phyloP scores from a whole-genome alignment of 805 yeast species.

The Naumovozyma baii region DNA sequence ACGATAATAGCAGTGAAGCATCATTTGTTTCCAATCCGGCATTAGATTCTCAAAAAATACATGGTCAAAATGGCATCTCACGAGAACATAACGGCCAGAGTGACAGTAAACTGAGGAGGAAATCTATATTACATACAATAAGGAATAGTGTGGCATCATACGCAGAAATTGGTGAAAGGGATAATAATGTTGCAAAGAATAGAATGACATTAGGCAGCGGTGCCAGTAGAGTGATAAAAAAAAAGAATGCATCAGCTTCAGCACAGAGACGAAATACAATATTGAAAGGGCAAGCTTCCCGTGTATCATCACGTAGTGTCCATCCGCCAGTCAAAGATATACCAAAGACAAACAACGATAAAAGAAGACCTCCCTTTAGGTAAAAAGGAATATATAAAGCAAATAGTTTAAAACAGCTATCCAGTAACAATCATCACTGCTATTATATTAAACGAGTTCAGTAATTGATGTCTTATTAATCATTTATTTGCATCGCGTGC shows the following conservation, averaged over 20 bases:
- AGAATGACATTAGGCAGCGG: conserved; percentile 12
- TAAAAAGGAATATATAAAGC: no score
- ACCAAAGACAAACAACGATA: conserved; percentile 3
- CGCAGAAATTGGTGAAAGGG: neutral
- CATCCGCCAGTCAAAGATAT: conserved; percentile 2
- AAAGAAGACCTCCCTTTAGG: conserved; percentile 22
- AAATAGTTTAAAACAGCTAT: no score
- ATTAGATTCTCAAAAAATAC: neutral
- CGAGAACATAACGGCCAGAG: neutral
- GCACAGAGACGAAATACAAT: conserved; percentile 2
- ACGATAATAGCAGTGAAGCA: conserved; percentile 28
- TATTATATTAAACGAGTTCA: no score
- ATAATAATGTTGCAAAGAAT: neutral
- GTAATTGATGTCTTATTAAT: neutral
- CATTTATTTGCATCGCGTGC: neutral
- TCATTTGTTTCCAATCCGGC: conserved; percentile 28
- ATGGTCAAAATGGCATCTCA: neutral
- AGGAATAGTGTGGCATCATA: conserved; percentile 20
- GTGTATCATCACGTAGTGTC: conserved; percentile 2
- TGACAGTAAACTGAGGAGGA: conserved; percentile 21
- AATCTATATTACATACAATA: conserved; percentile 27
- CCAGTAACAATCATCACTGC: no score
- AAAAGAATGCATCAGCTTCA: conserved; percentile 1
- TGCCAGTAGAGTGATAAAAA: conserved; percentile 9
- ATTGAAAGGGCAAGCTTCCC: conserved; percentile 4